Evolutionary conservation across 2,329 filamentous ascomycete species (phyloP), one percentile per base, ranked within the genome.

Genomic region (Claviceps lovelessii): DNA sequence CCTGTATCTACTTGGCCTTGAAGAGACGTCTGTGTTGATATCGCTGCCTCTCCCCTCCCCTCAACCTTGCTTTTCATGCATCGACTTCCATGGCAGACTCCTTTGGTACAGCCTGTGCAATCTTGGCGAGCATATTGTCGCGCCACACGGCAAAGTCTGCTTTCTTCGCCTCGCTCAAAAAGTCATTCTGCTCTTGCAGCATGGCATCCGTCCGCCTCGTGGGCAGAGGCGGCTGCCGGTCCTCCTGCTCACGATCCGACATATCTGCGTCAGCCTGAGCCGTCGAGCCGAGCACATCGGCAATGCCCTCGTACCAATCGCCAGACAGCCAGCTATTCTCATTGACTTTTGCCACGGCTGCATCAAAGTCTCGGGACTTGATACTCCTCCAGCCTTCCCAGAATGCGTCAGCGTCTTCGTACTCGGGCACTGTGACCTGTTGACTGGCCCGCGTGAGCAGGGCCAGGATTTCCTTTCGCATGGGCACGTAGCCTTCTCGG

Each of bases 121-220:
- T 79, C 59, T 75, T 75, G 56, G 68, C 70, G 63, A 86, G 61
- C 31, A 88, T 76, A 1, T 66, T 69, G 5, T 74, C 72, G 66
- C 84, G 84, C 88, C 87, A 93, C 19, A 65, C 66, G 48, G 66
- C 71, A 64, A 83, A 90, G 11, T 84, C 80, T 45, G 72, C 72
- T 61, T 76, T 75, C 60, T 80, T 81, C 57, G 76, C 72, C 51
- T 84, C 80, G 58, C 82, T 84, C 61, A 90, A 67, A 62, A 83
- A 88, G 62, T 90, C 85, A 62, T 86, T 83, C 49, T 78, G 77
- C 59, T 84, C 82, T 66, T 90, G 85, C 61, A 90, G 80, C 86
- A 90, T 90, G 2, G 83, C 86, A 58, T 82, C 79, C 9, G 75
- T 71, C 55, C 75, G 67, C 67, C 81, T 69, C 33, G 75, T 64